Evolutionary conservation across 2,329 filamentous ascomycete species (phyloP), one percentile per base, ranked within the genome.

Genomic region (Epichloe brachyelytri): DNA sequence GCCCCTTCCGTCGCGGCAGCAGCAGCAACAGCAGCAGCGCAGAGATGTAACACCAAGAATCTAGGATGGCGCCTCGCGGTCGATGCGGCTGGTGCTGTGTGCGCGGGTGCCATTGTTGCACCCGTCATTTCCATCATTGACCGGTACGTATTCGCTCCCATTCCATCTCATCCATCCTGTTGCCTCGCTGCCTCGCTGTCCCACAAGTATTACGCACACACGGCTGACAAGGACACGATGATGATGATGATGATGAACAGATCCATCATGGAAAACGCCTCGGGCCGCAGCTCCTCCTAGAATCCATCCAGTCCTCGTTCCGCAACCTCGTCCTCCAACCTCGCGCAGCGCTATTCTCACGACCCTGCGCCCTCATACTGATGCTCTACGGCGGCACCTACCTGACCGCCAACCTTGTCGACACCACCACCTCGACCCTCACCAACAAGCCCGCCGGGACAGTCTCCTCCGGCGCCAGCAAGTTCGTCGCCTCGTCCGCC

Each of bases 121-220:
- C 89, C 90, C 1, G 64, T 94, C 39, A 91, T 95, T 56, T 86
- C 85, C 38, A 84, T 93, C 57, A 93, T 96, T 67, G 89, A 95
- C 67, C 81, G 85, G 86, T 90, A 71, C 43, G 57, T n/a, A n/a
- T 8, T n/a, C 5, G 15, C 12, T 8, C 36, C 36, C 36, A 5
- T n/a, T n/a, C 36, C 36, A 14, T 37, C 14, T 7, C 15, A 14
- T 14, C 15, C 14, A n/a, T n/a, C 14, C 36, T n/a, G 10, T 4
- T 30, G 8, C 30, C 30, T 30, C 10, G 30, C 30, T 30, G 30
- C 30, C 30, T 30, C 3, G 30, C 30, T 11, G 30, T 4, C 30
- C 30, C 3, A 11, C 30, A 30, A 10, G 8, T 30, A 11, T 10
- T 8, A 30, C 8, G 8, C 8, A 30, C 30, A 11, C 30, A 30